Evolutionary conservation across 2,329 filamentous ascomycete species (phyloP).

Genomic region (Colletotrichum aenigma): DNA sequence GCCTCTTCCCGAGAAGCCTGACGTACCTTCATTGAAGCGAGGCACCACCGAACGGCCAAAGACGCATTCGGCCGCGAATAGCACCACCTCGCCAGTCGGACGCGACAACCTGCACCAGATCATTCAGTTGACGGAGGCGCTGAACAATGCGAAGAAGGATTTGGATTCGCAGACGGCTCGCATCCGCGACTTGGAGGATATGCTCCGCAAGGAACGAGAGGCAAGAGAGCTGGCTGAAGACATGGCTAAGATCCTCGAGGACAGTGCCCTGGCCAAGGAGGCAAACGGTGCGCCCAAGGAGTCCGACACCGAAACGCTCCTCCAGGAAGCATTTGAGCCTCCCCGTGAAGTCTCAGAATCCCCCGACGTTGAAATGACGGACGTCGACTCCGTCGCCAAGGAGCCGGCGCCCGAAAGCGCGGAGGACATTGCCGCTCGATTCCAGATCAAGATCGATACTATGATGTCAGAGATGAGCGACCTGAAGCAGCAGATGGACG

Average conservation of each 20-base stretch:
- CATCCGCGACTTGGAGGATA: slow-evolving; percentile 80
- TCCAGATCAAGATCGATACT: slow-evolving; percentile 75
- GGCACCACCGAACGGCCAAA: slow-evolving; percentile 78
- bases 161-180: slow-evolving; percentile 82
- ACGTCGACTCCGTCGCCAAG: slow-evolving; percentile 21
- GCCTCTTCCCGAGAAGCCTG: slow-evolving; percentile 91
- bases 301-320: slow-evolving; percentile 39
- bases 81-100: slow-evolving; percentile 58
- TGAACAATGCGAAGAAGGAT: slow-evolving; percentile 84
- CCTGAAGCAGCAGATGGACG: slow-evolving; percentile 79
- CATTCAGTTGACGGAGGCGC: slow-evolving; percentile 80
- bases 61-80: slow-evolving; percentile 40
- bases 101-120: slow-evolving; percentile 74
- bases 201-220: slow-evolving; percentile 78
- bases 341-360: slow-evolving; percentile 36
- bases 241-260: slow-evolving; percentile 71
- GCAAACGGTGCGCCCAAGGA: slow-evolving; percentile 41
- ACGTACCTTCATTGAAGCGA: slow-evolving; percentile 76
- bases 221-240: slow-evolving; percentile 87
- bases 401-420: slow-evolving; percentile 36
- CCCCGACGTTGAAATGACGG: slow-evolving; percentile 25
- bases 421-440: slow-evolving; percentile 40
- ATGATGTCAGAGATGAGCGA: slow-evolving; percentile 83
- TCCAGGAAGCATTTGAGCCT: slow-evolving; percentile 53
- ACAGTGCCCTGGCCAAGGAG: slow-evolving; percentile 45